Evolutionary conservation across 768 basidiomycete genomes (phyloP), one percentile per base, ranked within the genome.

Genomic region (Tricholoma sp.): DNA sequence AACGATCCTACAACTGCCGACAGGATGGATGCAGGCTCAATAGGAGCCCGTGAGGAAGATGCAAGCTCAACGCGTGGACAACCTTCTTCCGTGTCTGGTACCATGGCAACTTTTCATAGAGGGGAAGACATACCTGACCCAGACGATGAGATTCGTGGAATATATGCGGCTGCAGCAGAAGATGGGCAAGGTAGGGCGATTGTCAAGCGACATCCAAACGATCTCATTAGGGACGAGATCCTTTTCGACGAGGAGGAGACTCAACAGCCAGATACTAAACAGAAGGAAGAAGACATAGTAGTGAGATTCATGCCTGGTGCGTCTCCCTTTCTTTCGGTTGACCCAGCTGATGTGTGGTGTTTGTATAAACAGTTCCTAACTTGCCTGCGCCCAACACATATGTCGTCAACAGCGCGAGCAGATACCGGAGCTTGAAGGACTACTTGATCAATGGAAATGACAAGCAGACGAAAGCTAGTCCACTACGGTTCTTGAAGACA

Each of bases 181-280:
- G 13, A 37, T 39, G 48, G 32, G 53, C 42, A 24, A 66, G 44
- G 39, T 58, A 24, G 8, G 5, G 29, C n/a, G n/a, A 28, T 9
- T 15, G 6, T 48, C 32, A 31, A 49, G 29, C 47, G 6, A 56
- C 66, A 73, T 53, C 60, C 69, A 1, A 63, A 65, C 57, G 67
- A 72, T 13, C 62, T 76, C 44, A 80, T 89, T 28, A 65, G 84
- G 59, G 72, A 79, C 48, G 87, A 87, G 59, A 75, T 67, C 54
- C 59, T 88, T 10, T 80, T 85, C 56, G 81, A 82, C 24, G 76
- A 74, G 6, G 32, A 51, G 49, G 42, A 18, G 18, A 51, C 13
- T 29, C 45, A 20, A 11, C 32, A 18, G 18, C 15, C 31, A 1
- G 11, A 13, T 28, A 60, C 11, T 18, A 41, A 33, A 48, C 18